A percentile compares a stretch with the other conserved stretches of the same genome.
Evolutionary conservation across 768 basidiomycete genomes (phyloP).

Genomic region (Cyclocybe cylindracea): DNA sequence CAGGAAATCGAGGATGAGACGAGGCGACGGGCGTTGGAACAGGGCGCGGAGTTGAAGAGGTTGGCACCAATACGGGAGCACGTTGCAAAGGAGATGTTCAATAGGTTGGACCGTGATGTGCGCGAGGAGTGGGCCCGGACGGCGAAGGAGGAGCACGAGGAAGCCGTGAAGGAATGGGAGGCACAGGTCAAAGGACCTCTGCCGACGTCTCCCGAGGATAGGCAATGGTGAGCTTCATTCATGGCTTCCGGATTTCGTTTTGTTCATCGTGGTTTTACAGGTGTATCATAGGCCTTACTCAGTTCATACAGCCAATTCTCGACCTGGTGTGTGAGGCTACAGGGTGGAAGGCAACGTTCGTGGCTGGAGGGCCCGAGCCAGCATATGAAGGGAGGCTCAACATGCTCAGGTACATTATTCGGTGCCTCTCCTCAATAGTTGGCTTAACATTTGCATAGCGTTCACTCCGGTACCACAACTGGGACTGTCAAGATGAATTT

Average conservation of each 20-base stretch:
- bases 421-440: too few species aligned
- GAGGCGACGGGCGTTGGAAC: background rate
- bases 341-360: conserved; percentile 1
- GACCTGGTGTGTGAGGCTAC: conserved; percentile 1
- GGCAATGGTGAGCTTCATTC: background rate
- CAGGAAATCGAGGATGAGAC: background rate
- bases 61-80: background rate
- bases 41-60: background rate
- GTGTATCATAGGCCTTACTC: background rate
- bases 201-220: conserved; percentile 3
- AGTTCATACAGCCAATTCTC: conserved; percentile 1
- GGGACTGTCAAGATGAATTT: conserved; percentile 11
- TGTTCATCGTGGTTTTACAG: conserved; percentile 1
- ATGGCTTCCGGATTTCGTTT: too few species aligned
- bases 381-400: conserved; percentile 1
- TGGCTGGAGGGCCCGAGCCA: conserved; percentile 10
- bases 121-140: background rate
- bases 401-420: conserved; percentile 1
- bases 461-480: conserved; percentile 9
- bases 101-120: background rate
- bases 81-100: conserved; percentile 1
- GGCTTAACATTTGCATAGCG: background rate
- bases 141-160: conserved; percentile 3
- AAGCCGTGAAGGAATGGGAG: conserved; percentile 2
- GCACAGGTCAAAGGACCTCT: background rate